Percentiles rank a stretch among this genome's conserved stretches.
These are phyloP conservation scores for Mallotus repandus DNA, from an alignment of 441 rosid species.

Conservation along the genomic window DNA sequence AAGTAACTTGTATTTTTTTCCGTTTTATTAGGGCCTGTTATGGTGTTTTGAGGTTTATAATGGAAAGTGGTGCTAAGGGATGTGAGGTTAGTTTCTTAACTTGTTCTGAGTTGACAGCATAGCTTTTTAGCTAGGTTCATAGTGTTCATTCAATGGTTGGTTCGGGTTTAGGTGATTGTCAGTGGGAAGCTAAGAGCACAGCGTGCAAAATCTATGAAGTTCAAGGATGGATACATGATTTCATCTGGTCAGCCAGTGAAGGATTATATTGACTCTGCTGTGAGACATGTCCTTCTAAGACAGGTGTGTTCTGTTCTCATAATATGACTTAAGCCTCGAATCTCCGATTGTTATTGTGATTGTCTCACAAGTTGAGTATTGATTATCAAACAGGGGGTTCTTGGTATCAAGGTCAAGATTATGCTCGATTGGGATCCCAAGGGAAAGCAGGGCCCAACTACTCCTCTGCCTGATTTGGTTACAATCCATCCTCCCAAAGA, in stretches of 20 bases:
- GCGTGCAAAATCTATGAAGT: constrained; percentile 75
- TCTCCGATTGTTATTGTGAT: background rate
- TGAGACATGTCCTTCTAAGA: constrained; percentile 60
- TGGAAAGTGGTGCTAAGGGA: constrained; percentile 79
- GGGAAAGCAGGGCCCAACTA: constrained; percentile 61
- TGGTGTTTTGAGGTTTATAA: constrained; percentile 64
- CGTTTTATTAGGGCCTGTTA: constrained; percentile 51
- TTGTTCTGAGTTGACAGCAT: background rate
- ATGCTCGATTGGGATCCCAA: constrained; percentile 78
- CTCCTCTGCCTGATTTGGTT: constrained; percentile 67
- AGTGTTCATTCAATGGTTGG: background rate
- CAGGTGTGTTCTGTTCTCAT: constrained; percentile 36
- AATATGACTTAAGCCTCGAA: no score
- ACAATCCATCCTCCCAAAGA: constrained; percentile 67
- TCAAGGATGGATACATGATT: constrained; percentile 79
- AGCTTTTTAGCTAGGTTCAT: no score
- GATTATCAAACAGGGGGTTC: constrained; percentile 49
- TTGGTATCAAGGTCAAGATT: constrained; percentile 74
- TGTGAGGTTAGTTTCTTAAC: constrained; percentile 49
- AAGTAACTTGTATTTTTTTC: background rate
- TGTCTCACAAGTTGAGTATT: background rate
- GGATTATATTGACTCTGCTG: constrained; percentile 70
- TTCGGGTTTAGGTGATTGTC: constrained; percentile 46
- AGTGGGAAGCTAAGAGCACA: constrained; percentile 64
- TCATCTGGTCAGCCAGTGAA: constrained; percentile 75